Base-by-base conservation (phyloP, 306 rosid genomes). In the Ormosia emarginata region DNA sequence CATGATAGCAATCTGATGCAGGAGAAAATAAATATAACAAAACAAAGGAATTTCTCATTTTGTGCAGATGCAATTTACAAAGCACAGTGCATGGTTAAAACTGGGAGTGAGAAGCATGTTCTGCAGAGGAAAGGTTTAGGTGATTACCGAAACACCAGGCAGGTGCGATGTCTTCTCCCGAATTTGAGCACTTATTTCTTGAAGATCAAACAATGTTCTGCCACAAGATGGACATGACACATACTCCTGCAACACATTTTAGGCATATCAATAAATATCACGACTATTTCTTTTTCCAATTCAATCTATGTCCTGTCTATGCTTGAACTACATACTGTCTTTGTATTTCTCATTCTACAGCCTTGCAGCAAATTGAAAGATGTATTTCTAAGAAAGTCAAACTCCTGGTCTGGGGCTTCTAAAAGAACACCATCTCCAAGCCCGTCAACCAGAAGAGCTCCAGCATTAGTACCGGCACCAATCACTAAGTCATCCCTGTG, bases 141-240 rank as follows among this genome's bases (percentile, higher is more conserved):
- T 34, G 67, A 65, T 89, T 92, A 95, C 99, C 47, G 99, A 90
- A 77, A 95, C 99, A 24, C 99, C 99, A 11, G 99, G 99, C 84
- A 95, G 85, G 85, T 95, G 99, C 0, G 88, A 90, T 17, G 99
- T 95, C 89, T 90, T 92, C 86, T 95, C 99, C 63, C 99, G 87
- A 62, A 95, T 95, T 84, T 95, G 76, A 9, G 99, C 99, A 53
- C 99, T 95, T 68, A 95, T 71, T 81, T 92, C 99, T 90, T 95
- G 99, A 83, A 95, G 99, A 79, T 95, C 99, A 74, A 95, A 95
- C 89, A 95, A 86, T 41, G 99, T 95, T 88, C 99, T 90, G n/a
- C 99, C 99, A 55, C 99, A 95, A 33, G 99, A 95, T 75, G 99
- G 99, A 86, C 99, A 95, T 13, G 99, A 95, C 15, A 95, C 99